Evolutionary conservation across 495 filamentous ascomycete species (phyloP).

Genomic region (Parathielavia hyrcaniae): DNA sequence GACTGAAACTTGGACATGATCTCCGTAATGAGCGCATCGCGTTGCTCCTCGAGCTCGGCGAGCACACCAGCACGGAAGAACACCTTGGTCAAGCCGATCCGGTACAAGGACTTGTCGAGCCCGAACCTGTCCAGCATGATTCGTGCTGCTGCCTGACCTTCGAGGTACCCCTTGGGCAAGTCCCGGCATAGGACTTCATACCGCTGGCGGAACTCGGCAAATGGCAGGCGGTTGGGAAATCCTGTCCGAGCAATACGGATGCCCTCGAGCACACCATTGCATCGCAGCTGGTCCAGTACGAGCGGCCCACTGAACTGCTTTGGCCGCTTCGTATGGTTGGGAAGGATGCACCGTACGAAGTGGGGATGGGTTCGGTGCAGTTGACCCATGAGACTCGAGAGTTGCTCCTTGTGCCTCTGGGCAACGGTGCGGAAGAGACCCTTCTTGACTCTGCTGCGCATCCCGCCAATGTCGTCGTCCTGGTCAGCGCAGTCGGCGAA

Average conservation of each 20-base stretch:
- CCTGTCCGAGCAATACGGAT: constrained; percentile 96
- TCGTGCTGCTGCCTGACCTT: constrained; percentile 76
- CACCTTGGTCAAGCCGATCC: constrained; percentile 93
- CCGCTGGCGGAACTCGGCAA: constrained; percentile 88
- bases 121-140: constrained; percentile 86
- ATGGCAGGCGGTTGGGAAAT: constrained; percentile 92
- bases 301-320: constrained; percentile 84
- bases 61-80: constrained; percentile 97
- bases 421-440: constrained; percentile 96
- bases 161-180: constrained; percentile 85
- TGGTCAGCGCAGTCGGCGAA: constrained; percentile 81
- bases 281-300: constrained; percentile 91
- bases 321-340: constrained; percentile 96
- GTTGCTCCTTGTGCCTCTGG: constrained; percentile 94
- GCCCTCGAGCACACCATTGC: constrained; percentile 97
- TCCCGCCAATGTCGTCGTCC: constrained; percentile 58
- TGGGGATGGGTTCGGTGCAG: constrained; percentile 95
- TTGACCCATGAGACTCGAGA: constrained; percentile 91
- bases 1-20: constrained; percentile 96
- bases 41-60: constrained; percentile 91
- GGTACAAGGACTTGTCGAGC: constrained; percentile 77
- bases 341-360: constrained; percentile 96
- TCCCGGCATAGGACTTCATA: constrained; percentile 93
- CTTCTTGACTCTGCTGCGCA: constrained; percentile 86
- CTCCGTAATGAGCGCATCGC: constrained; percentile 82